Evolutionary conservation across 768 basidiomycete species (phyloP), one percentile per base, ranked within the genome.

Genomic region (Termitomyces sp.): DNA sequence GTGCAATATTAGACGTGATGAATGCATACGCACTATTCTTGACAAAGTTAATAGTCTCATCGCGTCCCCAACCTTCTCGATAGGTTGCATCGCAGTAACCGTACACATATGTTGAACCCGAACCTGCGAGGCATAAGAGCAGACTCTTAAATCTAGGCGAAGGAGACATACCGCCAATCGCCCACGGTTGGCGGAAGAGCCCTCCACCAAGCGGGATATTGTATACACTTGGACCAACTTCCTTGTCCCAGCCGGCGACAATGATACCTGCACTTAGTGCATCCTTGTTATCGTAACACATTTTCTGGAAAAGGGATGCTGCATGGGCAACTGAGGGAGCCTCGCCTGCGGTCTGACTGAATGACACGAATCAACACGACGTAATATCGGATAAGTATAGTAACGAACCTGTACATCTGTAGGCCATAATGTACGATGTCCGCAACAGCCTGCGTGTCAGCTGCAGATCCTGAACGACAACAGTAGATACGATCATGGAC

Each of bases 11-110:
- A 15, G 19, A 33, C 51, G 26, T 44, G 19, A n/a, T 56, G 35
- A 21, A 35, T 1, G 8, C 42, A 49, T 46, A 81, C 91, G 56
- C 67, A 97, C 96, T 94, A 74, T 98, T 97, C 75, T 85, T 90
- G 57, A 98, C 96, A 67, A 99, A 98, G 38, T 95, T 78, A 55
- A 99, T 74, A 0, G 94, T 97, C 73, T 98, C 84, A 40, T 94
- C 91, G 63, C 81, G 81, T 7, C 82, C 85, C 94, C 92, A 96
- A 15, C 90, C 92, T 30, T 98, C 95, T 71, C 85, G 75, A 69
- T 89, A 99, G 28, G 94, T 98, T n/a, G 97, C 94, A 70, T 99
- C 97, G 65, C 97, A 98, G 74, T 98, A 98, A 52, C 96, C 97
- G 67, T 98, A 99, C 11, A 98, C 94, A 68, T 98, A 99, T 8